A percentile compares a stretch with the other conserved stretches of the same genome.
phyloP scores from a whole-genome alignment of 495 filamentous ascomycete species.

The Penicillium canescens region DNA sequence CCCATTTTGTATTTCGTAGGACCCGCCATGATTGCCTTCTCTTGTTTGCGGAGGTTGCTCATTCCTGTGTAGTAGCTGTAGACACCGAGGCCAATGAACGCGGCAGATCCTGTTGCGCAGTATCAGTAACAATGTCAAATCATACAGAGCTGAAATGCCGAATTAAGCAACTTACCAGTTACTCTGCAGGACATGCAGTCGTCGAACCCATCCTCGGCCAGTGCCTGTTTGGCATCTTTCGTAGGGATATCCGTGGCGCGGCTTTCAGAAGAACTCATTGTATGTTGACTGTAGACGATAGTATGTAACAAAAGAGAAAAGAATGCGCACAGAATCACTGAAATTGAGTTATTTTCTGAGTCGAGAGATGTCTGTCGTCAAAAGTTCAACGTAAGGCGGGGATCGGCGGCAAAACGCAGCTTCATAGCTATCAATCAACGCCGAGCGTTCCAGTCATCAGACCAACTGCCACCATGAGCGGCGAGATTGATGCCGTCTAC shows the following conservation, averaged over 20 bases:
- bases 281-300: neutral
- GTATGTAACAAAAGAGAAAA: neutral
- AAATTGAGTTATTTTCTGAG: neutral
- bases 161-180: slow-evolving; percentile 52
- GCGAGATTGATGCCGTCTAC: slow-evolving; percentile 92
- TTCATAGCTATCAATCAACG: slow-evolving; percentile 25
- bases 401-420: slow-evolving; percentile 37
- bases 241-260: slow-evolving; percentile 26
- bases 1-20: slow-evolving; percentile 77
- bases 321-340: neutral
- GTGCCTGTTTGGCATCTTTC: slow-evolving; percentile 47
- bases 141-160: neutral
- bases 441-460: slow-evolving; percentile 9
- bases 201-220: slow-evolving; percentile 63
- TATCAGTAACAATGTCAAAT: slow-evolving; percentile 7
- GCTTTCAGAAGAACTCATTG: slow-evolving; percentile 14
- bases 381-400: slow-evolving; percentile 34
- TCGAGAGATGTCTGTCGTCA: slow-evolving; percentile 3
- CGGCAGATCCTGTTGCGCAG: slow-evolving; percentile 62
- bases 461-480: slow-evolving; percentile 59
- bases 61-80: slow-evolving; percentile 87
- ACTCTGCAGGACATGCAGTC: slow-evolving; percentile 71
- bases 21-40: slow-evolving; percentile 66
- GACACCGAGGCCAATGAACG: slow-evolving; percentile 84
- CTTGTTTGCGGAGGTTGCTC: slow-evolving; percentile 68